Evolutionary conservation across 805 yeast genomes (phyloP), one percentile per base, ranked within the genome.

Genomic region (Kluyveromyces starmeri): DNA sequence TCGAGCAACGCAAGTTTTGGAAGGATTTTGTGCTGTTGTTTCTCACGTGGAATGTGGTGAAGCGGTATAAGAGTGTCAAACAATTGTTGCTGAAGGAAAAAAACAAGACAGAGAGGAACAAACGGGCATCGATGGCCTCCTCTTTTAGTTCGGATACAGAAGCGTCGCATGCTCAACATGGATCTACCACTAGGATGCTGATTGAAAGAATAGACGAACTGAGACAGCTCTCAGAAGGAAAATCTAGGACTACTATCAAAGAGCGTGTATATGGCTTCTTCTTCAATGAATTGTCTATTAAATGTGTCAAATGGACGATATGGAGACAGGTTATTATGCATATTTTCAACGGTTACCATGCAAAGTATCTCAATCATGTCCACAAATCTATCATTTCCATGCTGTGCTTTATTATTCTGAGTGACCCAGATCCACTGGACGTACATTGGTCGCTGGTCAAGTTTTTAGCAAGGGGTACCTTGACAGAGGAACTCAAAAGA

Each of bases 301-400:
- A 50, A 8, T 37, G 51, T 24, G 14, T 52, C 5, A 46, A 47
- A 41, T 52, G 58, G 58, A 36, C 54, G 4, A 23, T 48, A 3
- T 51, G 56, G 57, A 43, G 54, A 27, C 51, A 47, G 28, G 28
- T 47, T 5, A 33, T 46, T 2, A 33, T 32, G 38, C 20, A 28
- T 15, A 25, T 42, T 13, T 33, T 38, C 15, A 14, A 15, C 21
- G 33, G 32, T 17, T 14, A 28, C 7, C 23, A 19, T 13, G 12
- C 18, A 4, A 17, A 18, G 15, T 28, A 48, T 30, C 27, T 38
- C 21, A 30, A 31, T 20, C 30, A 41, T 11, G 18, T 44, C 28
- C 42, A 35, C 39, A 45, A 45, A 23, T 45, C 50, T 4, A 27
- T 45, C 3, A 37, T 47, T 5, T 30, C 50, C 27, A 41, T 50